Evolutionary conservation across 371 early-diverging fungal genomes (phyloP).

Genomic region (Apophysomyces ossiformis): DNA sequence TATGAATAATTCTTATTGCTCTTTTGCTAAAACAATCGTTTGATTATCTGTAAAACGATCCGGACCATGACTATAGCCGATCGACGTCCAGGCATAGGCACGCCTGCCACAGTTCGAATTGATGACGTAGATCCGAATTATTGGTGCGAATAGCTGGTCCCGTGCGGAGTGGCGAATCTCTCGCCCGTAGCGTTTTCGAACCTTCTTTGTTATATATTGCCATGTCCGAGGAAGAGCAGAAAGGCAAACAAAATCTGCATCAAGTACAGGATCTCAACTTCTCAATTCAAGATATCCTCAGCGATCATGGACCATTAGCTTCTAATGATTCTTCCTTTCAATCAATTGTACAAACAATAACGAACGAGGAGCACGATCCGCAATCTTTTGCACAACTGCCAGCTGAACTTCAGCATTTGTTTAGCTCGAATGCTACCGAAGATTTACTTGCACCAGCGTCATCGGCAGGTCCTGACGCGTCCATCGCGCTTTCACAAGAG

Average conservation of each 20-base stretch:
- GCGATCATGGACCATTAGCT: conserved; percentile 20
- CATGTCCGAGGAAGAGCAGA: conserved; percentile 22
- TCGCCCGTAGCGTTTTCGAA: not conserved
- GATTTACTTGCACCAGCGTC: conserved; percentile 21
- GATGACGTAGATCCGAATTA: too few relatives aligned
- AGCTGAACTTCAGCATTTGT: conserved; percentile 44
- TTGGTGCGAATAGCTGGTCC: too few relatives aligned
- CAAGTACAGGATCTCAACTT: conserved; percentile 30
- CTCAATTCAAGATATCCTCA: conserved; percentile 41
- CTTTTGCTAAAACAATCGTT: too few relatives aligned
- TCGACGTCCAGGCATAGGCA: too few relatives aligned
- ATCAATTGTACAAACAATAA: conserved; percentile 37
- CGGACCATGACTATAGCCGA: too few relatives aligned
- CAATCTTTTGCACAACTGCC: conserved; percentile 41
- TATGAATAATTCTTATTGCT: too few relatives aligned
- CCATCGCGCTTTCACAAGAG: not conserved
- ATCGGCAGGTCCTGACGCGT: conserved; percentile 9
- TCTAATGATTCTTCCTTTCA: conserved; percentile 43
- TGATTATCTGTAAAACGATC: too few relatives aligned
- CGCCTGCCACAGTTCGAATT: too few relatives aligned
- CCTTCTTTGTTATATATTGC: conserved; percentile 9
- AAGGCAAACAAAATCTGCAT: conserved; percentile 16
- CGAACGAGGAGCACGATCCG: conserved; percentile 24
- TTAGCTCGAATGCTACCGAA: conserved; percentile 37
- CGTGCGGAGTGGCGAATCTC: too few relatives aligned